These are phyloP conservation scores for Gloeopeniophorella convolvens DNA, from an alignment of 768 basidiomycete species.

Conservation along the genomic window DNA sequence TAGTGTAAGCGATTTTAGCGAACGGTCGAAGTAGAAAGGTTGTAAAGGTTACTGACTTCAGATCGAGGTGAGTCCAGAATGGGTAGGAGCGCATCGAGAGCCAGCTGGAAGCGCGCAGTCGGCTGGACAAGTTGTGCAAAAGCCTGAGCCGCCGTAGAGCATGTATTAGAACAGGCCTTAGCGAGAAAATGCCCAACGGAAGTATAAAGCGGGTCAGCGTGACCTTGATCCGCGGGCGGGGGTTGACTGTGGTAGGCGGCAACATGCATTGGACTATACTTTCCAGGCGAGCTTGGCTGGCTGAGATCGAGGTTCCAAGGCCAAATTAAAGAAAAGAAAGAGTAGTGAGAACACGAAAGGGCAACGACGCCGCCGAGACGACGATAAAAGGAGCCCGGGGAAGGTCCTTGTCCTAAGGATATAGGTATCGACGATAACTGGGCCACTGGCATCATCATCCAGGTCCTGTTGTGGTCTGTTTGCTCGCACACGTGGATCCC, in stretches of 20 bases:
- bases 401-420: no score
- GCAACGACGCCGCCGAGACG: no score
- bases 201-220: conserved; percentile 47
- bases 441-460: no score
- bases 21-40: neutral
- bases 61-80: conserved; percentile 43
- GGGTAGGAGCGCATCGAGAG: conserved; percentile 74
- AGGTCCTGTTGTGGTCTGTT: no score
- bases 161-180: conserved; percentile 61
- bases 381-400: no score
- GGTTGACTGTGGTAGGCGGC: conserved; percentile 31
- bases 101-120: conserved; percentile 74
- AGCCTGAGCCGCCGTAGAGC: conserved; percentile 69
- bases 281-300: conserved; percentile 12
- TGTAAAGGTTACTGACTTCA: conserved; percentile 13
- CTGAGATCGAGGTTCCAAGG: conserved; percentile 1
- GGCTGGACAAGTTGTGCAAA: conserved; percentile 72
- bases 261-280: conserved; percentile 30
- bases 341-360: neutral
- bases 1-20: neutral
- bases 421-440: no score
- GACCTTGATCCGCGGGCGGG: conserved; percentile 26
- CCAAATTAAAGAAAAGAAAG: neutral
- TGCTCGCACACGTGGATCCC: no score
- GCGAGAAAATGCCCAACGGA: conserved; percentile 64